Evolutionary conservation across 306 rosid genomes (phyloP).

Genomic region (Leucaena leucocephala): DNA sequence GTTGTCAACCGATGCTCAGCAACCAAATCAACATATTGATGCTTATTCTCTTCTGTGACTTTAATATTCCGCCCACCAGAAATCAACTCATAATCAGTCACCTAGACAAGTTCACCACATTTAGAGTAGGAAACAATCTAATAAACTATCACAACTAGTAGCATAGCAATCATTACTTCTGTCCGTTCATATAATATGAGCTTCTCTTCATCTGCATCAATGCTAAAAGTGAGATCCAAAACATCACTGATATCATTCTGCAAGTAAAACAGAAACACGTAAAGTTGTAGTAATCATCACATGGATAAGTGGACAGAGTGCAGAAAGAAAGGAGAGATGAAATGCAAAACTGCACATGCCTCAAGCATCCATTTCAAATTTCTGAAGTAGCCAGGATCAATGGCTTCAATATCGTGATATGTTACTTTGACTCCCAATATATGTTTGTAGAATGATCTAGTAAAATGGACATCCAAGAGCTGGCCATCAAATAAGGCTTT

Average conservation of each 20-base stretch:
- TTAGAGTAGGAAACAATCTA: slow-evolving; percentile 25
- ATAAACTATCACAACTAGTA: slow-evolving; percentile 31
- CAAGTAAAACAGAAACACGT: slow-evolving; percentile 29
- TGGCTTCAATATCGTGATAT: slow-evolving; percentile 97
- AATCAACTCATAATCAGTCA: slow-evolving; percentile 90
- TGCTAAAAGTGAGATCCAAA: slow-evolving; percentile 91
- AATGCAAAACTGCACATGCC: slow-evolving; percentile 47
- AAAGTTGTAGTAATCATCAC: slow-evolving; percentile 26
- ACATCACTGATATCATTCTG: slow-evolving; percentile 89
- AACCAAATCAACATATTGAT: slow-evolving; percentile 87
- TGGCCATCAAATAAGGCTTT: slow-evolving; percentile 95
- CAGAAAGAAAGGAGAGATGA: background rate
- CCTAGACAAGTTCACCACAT: slow-evolving; percentile 55
- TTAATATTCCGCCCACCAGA: slow-evolving; percentile 93
- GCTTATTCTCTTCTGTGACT: slow-evolving; percentile 96
- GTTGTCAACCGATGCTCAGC: slow-evolving; percentile 94
- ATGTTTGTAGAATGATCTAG: slow-evolving; percentile 96
- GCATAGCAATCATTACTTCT: slow-evolving; percentile 54
- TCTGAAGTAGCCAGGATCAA: slow-evolving; percentile 88
- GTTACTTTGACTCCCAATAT: slow-evolving; percentile 89
- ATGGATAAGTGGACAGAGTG: slow-evolving; percentile 7
- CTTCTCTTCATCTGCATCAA: slow-evolving; percentile 97
- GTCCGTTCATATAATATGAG: slow-evolving; percentile 86
- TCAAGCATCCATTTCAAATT: slow-evolving; percentile 97
- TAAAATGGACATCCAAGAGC: slow-evolving; percentile 95